Base-by-base conservation (phyloP, 768 basidiomycete genomes). In the Amanita molliuscula region DNA sequence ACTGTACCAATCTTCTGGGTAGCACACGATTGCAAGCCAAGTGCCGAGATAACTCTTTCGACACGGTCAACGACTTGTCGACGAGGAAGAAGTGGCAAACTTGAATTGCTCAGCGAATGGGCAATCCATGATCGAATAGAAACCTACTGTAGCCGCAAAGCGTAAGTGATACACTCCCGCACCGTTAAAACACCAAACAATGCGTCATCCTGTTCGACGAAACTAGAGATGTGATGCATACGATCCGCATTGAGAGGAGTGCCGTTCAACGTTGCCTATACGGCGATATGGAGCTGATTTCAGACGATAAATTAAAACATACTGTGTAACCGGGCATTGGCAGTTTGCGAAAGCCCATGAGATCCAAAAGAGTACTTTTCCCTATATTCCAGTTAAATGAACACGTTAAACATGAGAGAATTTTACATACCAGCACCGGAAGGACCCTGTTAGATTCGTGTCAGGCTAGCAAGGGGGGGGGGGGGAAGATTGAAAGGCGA, bases 141-240 rank as follows among this genome's bases (percentile, higher is more conserved):
- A 1, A 37, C 36, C 4, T 37, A 37, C 36, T 74, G 69, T 6
- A 81, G 65, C 3, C 72, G 65, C 6, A 77, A 67, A 1, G 77
- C 72, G 57, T 75, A 81, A 0, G 65, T 54, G 26, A 82, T 66
- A 0, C 76, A 77, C 59, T 82, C 78, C 1, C 70, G 64, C 11
- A 79, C 79, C 13, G 79, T 78, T 26, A 81, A 61, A 11, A 77
- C 76, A 4, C 79, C 79, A 7, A 80, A 61, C 1, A 82, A 64
- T 0, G 77, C 73, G 53, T 82, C 80, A 53, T 77, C 74, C 54
- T 82, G 79, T 59, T 81, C 79, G 16, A 80, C 78, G 51, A 77
- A 81, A 4, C 67, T 68, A 5, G 61, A 79, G 44, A 67, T 70
- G 44, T 56, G 62, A 51, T 68, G 64, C 63, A 74, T 72, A 15